Percentiles rank a stretch among this genome's conserved stretches.
phyloP scores from a whole-genome alignment of 1,139 yeast species.

The Arxiozyma slooffiae region DNA sequence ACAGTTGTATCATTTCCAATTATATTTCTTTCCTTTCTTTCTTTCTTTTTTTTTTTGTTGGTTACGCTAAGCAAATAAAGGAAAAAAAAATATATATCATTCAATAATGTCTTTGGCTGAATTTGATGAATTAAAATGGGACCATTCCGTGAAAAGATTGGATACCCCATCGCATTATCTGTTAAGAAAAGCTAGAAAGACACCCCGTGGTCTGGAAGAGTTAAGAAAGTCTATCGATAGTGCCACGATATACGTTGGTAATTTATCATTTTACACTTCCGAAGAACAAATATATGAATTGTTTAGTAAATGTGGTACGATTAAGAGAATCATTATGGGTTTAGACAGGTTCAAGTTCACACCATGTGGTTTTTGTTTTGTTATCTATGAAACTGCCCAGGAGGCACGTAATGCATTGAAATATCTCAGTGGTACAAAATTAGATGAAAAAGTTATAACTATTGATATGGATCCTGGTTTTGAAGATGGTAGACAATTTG shows the following conservation, averaged over 20 bases:
- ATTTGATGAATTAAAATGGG: slow-evolving; percentile 34
- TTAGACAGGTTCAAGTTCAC: slow-evolving; percentile 78
- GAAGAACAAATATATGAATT: slow-evolving; percentile 89
- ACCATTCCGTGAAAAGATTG: slow-evolving; percentile 52
- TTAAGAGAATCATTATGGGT: slow-evolving; percentile 83
- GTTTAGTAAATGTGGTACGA: slow-evolving; percentile 68
- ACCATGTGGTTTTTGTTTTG: slow-evolving; percentile 94
- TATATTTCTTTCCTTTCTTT: too few species aligned
- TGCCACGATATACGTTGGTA: slow-evolving; percentile 80
- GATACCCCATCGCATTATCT: slow-evolving; percentile 75
- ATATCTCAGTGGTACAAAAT: slow-evolving; percentile 65
- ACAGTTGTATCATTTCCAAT: not conserved
- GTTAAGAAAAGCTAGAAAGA: slow-evolving; percentile 57
- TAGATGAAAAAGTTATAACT: slow-evolving; percentile 70
- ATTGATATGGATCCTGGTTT: slow-evolving; percentile 94
- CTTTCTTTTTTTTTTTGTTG: too few species aligned
- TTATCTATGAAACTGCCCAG: slow-evolving; percentile 55
- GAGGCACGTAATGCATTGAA: slow-evolving; percentile 77
- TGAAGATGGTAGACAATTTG: slow-evolving; percentile 87
- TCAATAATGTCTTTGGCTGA: slow-evolving; percentile 28
- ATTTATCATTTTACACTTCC: slow-evolving; percentile 73
- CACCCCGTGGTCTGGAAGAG: slow-evolving; percentile 42
- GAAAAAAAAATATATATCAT: not conserved
- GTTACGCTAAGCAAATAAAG: not conserved
- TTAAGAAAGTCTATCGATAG: slow-evolving; percentile 55